Base-by-base conservation (phyloP, 495 filamentous ascomycete species). In the Tuber magnatum region DNA sequence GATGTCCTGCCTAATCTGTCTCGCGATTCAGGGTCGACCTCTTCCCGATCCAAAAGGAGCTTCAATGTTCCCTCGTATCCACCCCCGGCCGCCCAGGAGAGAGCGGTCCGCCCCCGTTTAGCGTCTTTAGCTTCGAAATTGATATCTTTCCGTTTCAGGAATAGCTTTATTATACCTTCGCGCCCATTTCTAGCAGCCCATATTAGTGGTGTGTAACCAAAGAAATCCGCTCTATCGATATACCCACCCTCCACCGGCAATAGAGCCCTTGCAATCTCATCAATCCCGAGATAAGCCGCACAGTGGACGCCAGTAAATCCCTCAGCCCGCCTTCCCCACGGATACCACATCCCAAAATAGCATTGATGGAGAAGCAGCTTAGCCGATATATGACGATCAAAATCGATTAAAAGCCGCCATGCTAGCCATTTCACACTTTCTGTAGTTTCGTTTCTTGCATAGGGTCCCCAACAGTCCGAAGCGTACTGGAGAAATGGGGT, bases 61-160 rank as follows among this genome's bases (percentile, higher is more conserved):
- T 38, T 39, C 1, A 78, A 86, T 73, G 87, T 75, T 16, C 69
- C 82, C 48, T 83, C 77, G 72, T 86, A 77, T 5, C 85, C 85
- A 24, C 73, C 72, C 69, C 73, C 75, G 41, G 83, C 83, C 20
- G 85, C 85, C 74, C 72, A 82, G 10, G 80, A 83, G 61, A 87
- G 81, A 40, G 86, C 82, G 6, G 81, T 85, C 44, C 80, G 79
- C 28, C 80, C 77, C 56, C 75, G 2, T 22, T 24, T 68, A 16
- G 16, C 43, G 22, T 85, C 75, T 68, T 61, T 77, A 38, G 51
- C 51, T n/a, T 81, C 73, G 20, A 42, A 44, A 16, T 74, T 56
- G 16, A 77, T 68, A 12, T 70, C 78, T 42, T 72, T 43, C 24
- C 41, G 78, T 35, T 72, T 71, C 24, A 84, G 71, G 6, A 85